Conservation (phyloP, 2,329 filamentous ascomycete genomes). For the Nemania bipapillata region DNA sequence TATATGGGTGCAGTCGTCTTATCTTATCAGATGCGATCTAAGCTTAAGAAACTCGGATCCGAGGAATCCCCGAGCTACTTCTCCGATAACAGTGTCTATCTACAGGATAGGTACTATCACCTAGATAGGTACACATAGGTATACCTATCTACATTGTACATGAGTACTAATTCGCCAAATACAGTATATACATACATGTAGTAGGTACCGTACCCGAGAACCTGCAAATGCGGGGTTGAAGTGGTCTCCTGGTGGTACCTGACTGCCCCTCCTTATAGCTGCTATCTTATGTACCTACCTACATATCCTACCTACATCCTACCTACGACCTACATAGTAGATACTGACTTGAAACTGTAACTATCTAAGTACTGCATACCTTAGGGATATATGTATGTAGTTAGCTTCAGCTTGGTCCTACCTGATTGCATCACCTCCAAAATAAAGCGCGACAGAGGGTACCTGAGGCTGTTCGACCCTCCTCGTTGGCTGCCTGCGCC, state of each 20-base stretch:
- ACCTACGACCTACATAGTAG: no score
- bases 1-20: slow-evolving; percentile 9
- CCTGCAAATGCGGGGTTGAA: neutral
- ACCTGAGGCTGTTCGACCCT: slow-evolving; percentile 10
- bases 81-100: slow-evolving; percentile 15
- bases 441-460: neutral
- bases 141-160: neutral
- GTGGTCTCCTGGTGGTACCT: no score
- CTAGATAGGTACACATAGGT: no score
- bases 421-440: slow-evolving; percentile 3
- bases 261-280: neutral
- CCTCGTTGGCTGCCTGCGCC: slow-evolving; percentile 28
- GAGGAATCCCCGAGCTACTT: slow-evolving; percentile 25
- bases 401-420: neutral
- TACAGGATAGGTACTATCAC: no score
- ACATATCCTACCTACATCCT: no score
- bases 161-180: neutral
- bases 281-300: neutral
- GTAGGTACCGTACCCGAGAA: no score
- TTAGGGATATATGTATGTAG: neutral
- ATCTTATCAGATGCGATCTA: slow-evolving; percentile 38
- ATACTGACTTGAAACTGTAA: neutral
- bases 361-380: neutral
- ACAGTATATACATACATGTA: neutral
- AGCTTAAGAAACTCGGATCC: slow-evolving; percentile 20